phyloP scores from a whole-genome alignment of 2,329 filamentous ascomycete species.

The Penicillium sp. region DNA sequence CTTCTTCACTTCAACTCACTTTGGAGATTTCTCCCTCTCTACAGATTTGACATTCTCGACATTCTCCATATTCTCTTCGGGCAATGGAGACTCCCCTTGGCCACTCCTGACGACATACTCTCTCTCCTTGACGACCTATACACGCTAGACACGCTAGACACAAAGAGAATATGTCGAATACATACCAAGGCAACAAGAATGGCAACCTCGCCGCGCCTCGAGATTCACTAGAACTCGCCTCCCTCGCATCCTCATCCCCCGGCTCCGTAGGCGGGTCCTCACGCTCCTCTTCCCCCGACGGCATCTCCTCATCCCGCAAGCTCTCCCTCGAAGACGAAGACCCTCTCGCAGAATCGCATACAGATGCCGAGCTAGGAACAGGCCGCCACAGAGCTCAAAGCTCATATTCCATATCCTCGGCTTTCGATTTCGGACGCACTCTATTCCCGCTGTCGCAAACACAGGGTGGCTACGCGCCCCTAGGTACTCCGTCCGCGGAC shows the following conservation, averaged over 20 bases:
- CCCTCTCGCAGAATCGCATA: constrained; percentile 57
- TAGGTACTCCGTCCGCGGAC: constrained; percentile 71
- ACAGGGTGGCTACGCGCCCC: constrained; percentile 75
- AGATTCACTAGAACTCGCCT: constrained; percentile 95
- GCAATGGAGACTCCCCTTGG: constrained; percentile 12
- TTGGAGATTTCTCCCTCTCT: neutral
- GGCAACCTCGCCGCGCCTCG: constrained; percentile 53
- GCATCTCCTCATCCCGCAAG: constrained; percentile 86
- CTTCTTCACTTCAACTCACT: neutral
- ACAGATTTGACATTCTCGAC: constrained; percentile 1
- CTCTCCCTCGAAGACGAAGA: constrained; percentile 87
- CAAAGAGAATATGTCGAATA: constrained; percentile 33
- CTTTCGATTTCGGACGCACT: constrained; percentile 92
- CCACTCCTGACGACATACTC: constrained; percentile 4
- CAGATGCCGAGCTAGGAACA: constrained; percentile 55
- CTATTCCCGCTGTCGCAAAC: constrained; percentile 90
- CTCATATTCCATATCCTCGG: constrained; percentile 86
- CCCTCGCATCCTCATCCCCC: constrained; percentile 80
- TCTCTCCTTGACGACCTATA: neutral
- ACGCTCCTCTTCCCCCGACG: constrained; percentile 73
- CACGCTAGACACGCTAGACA: neutral
- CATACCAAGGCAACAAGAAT: constrained; percentile 33
- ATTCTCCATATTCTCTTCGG: constrained; percentile 3
- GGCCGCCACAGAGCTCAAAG: constrained; percentile 55
- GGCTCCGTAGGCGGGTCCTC: constrained; percentile 64